A percentile compares a stretch with the other conserved stretches of the same genome.
Conservation (phyloP, 345 rosid genomes). For the Punica granatum region DNA sequence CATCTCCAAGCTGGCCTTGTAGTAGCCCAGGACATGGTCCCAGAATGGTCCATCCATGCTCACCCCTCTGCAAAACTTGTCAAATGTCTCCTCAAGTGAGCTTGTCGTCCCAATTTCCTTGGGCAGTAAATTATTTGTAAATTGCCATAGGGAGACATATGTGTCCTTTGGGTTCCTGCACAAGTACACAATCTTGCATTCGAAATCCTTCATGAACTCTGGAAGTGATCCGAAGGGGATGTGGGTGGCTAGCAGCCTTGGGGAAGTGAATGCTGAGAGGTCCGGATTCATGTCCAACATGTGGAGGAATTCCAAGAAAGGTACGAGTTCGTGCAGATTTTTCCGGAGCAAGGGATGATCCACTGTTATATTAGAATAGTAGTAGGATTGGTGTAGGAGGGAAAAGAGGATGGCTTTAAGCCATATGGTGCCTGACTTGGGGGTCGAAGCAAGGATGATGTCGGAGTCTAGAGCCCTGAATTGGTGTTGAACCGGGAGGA, state of each 20-base stretch:
- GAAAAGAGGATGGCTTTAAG: conserved; percentile 1
- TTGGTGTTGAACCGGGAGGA: no score
- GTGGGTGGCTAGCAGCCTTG: conserved; percentile 9
- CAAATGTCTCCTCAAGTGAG: conserved; percentile 10
- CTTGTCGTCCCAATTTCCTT: background rate
- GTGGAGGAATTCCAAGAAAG: background rate
- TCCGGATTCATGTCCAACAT: background rate
- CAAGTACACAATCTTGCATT: conserved; percentile 9
- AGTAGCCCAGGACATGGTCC: conserved; percentile 15
- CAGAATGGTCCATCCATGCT: conserved; percentile 10
- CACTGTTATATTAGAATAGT: background rate
- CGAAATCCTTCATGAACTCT: background rate
- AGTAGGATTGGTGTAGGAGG: background rate
- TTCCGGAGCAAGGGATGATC: conserved; percentile 1
- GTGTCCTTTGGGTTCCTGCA: conserved; percentile 13
- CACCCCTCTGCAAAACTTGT: conserved; percentile 15
- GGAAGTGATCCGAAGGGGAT: background rate
- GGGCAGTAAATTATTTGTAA: conserved; percentile 5
- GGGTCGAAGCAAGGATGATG: no score
- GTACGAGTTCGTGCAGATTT: conserved; percentile 7
- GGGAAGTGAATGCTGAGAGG: background rate
- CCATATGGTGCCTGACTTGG: background rate
- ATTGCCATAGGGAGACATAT: conserved; percentile 7
- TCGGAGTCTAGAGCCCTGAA: no score
- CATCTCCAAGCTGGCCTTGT: conserved; percentile 12